These are phyloP conservation scores for Camelina hispida DNA, from an alignment of 345 rosid species.

Conservation along the genomic window DNA sequence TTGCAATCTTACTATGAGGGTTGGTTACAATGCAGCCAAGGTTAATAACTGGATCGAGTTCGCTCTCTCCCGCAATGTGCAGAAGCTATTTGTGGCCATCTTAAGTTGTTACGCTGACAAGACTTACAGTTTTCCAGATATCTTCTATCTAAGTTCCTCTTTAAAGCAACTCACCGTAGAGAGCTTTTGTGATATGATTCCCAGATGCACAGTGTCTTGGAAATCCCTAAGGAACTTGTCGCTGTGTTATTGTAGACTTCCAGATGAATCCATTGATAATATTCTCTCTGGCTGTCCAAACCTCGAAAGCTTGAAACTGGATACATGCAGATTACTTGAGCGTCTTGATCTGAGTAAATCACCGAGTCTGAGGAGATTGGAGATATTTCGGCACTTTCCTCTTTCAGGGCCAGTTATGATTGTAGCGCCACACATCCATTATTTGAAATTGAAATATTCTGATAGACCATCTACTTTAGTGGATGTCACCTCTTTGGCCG, in stretches of 20 bases:
- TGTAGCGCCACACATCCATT: no score
- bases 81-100: neutral
- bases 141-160: slow-evolving; percentile 2
- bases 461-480: no score
- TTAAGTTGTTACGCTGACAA: no score
- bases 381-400: no score
- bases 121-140: neutral
- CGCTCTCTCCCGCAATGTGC: neutral
- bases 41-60: slow-evolving; percentile 11
- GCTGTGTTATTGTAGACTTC: neutral
- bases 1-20: no score
- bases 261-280: slow-evolving; percentile 6
- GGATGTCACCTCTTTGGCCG: no score
- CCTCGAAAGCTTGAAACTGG: neutral
- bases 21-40: no score
- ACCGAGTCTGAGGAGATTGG: neutral
- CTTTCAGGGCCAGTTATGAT: no score
- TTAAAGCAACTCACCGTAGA: neutral
- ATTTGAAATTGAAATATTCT: no score
- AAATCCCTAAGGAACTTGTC: slow-evolving; percentile 5
- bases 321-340: neutral
- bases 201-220: slow-evolving; percentile 8
- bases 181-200: neutral
- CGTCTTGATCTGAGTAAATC: slow-evolving; percentile 22
- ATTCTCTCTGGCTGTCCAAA: slow-evolving; percentile 21